Evolutionary conservation across 2,329 filamentous ascomycete species (phyloP).

Genomic region (Botryotinia convoluta): DNA sequence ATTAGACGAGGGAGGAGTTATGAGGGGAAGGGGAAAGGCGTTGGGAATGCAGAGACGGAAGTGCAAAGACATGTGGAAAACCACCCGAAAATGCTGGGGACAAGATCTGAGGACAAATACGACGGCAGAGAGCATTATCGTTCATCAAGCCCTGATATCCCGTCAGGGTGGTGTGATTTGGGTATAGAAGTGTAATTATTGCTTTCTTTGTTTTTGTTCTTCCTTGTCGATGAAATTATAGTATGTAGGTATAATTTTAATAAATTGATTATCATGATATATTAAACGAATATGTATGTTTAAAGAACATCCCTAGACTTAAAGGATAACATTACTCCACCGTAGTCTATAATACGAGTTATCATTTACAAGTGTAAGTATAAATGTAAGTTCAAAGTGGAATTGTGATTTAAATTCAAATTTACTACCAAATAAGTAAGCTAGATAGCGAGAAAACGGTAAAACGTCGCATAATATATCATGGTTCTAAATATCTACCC

Average conservation of each 20-base stretch:
- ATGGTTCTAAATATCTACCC: not conserved
- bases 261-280: not conserved
- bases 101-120: not conserved
- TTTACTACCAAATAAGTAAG: not conserved
- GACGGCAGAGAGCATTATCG: not conserved
- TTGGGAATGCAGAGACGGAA: not conserved
- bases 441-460: not conserved
- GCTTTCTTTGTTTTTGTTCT: not conserved
- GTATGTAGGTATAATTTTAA: not conserved
- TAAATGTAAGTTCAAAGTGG: not conserved
- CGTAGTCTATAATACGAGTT: not conserved
- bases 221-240: not conserved
- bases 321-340: not conserved
- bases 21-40: not conserved
- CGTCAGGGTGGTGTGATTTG: not conserved
- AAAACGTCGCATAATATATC: not conserved
- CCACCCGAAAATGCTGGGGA: not conserved
- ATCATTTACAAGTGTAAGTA: not conserved
- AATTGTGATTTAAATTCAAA: not conserved
- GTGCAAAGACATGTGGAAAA: not conserved
- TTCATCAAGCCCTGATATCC: not conserved
- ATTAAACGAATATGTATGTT: not conserved
- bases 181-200: not conserved
- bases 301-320: not conserved
- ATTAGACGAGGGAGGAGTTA: not conserved